These are phyloP conservation scores for Garcia nutans DNA, from an alignment of 345 rosid species.

Conservation along the genomic window DNA sequence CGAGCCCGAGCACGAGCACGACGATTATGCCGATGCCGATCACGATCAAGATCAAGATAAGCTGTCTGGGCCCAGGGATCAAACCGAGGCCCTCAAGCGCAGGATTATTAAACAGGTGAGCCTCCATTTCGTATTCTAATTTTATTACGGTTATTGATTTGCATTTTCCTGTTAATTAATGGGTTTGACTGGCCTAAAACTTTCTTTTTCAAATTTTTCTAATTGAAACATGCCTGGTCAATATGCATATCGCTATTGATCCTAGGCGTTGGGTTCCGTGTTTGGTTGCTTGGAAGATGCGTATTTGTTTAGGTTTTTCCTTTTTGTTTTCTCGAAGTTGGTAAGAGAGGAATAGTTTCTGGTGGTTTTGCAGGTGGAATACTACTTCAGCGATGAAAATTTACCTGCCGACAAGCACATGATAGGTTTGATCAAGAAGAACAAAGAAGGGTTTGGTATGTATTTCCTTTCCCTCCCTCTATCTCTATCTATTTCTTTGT, in stretches of 20 bases:
- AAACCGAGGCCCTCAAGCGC: slow-evolving; percentile 20
- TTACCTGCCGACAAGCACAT: slow-evolving; percentile 74
- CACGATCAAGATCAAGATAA: neutral
- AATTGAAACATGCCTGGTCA: neutral
- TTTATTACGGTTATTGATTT: neutral
- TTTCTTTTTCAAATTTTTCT: neutral
- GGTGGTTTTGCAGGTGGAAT: slow-evolving; percentile 63
- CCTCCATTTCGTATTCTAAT: neutral
- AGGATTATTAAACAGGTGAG: slow-evolving; percentile 30
- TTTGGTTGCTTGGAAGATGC: neutral
- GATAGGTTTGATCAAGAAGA: slow-evolving; percentile 61
- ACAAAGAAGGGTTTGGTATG: slow-evolving; percentile 83
- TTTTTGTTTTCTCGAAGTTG: neutral
- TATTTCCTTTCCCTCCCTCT: neutral
- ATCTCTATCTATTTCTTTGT: neutral
- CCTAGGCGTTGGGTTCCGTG: neutral
- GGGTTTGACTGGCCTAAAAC: neutral
- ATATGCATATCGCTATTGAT: neutral
- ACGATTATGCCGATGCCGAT: no score
- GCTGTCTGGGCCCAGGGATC: neutral
- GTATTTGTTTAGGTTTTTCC: neutral
- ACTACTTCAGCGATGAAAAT: slow-evolving; percentile 90
- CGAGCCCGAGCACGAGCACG: slow-evolving; percentile 9
- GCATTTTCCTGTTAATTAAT: neutral
- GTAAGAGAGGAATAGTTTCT: neutral